Conservation (phyloP, 306 rosid species). For the Purshia tridentata region DNA sequence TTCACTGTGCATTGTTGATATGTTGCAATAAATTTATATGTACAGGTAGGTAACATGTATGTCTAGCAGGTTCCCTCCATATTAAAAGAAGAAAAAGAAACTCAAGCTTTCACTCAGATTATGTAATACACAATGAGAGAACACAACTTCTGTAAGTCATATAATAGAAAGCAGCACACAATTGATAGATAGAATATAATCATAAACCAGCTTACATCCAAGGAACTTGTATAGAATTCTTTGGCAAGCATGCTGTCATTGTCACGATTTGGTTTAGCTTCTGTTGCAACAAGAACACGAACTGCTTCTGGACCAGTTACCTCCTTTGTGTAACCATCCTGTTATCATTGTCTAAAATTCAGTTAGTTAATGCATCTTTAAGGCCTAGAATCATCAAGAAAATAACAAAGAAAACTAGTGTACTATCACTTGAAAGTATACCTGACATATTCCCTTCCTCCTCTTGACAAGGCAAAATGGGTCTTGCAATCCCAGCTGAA, state of each 20-base stretch:
- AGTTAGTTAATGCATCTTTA: not conserved
- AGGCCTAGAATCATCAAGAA: not conserved
- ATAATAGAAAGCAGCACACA: not conserved
- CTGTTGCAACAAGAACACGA: slow-evolving; percentile 55
- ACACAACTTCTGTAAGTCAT: not conserved
- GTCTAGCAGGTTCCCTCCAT: not conserved
- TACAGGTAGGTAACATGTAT: not conserved
- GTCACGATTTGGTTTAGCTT: slow-evolving; percentile 51
- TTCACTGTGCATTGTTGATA: not conserved
- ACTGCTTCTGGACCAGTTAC: slow-evolving; percentile 45
- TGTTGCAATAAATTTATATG: not conserved
- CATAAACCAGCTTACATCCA: slow-evolving; percentile 40
- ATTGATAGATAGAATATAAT: not conserved
- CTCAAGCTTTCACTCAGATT: too few species aligned
- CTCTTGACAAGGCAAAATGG: slow-evolving; percentile 51
- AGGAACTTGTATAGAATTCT: slow-evolving; percentile 49
- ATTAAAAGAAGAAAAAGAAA: too few species aligned
- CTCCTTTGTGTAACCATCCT: slow-evolving; percentile 69
- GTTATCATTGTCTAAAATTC: slow-evolving; percentile 14
- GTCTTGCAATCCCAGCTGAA: slow-evolving; percentile 55
- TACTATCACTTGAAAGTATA: slow-evolving; percentile 1
- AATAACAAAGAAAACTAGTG: not conserved
- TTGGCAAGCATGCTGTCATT: slow-evolving; percentile 37
- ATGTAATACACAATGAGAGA: not conserved
- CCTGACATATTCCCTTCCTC: slow-evolving; percentile 63